Percentiles rank a stretch among this genome's conserved stretches.
phyloP scores from a whole-genome alignment of 129 eudicot genomes.

The Artemisia argyi region DNA sequence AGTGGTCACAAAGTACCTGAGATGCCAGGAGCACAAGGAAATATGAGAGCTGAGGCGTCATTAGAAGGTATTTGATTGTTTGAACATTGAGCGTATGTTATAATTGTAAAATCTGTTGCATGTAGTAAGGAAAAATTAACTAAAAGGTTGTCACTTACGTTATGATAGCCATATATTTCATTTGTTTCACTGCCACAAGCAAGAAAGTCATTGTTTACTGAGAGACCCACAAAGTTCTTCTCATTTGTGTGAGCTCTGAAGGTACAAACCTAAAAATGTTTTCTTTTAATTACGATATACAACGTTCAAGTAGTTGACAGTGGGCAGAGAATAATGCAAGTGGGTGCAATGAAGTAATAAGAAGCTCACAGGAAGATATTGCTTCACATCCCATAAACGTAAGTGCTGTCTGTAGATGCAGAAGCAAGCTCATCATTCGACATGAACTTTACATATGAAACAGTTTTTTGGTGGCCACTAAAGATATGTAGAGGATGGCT shows the following conservation, averaged over 20 bases:
- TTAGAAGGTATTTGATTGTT: too few species aligned
- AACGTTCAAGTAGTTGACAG: background rate
- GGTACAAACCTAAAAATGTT: constrained; percentile 55
- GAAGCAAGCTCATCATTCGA: constrained; percentile 60
- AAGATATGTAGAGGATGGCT: constrained; percentile 57
- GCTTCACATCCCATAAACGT: constrained; percentile 64
- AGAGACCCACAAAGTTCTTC: constrained; percentile 81
- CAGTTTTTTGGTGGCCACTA: constrained; percentile 66
- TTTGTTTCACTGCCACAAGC: constrained; percentile 90
- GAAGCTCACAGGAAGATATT: constrained; percentile 44
- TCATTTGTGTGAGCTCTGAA: constrained; percentile 80
- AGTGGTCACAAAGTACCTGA: too few species aligned
- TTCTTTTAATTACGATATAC: background rate
- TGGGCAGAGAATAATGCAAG: background rate
- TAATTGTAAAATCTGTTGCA: background rate
- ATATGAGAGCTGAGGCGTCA: too few species aligned
- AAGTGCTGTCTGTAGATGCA: constrained; percentile 68
- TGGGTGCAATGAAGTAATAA: constrained; percentile 14
- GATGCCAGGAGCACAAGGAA: too few species aligned
- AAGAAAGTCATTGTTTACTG: constrained; percentile 64
- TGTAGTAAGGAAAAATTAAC: background rate
- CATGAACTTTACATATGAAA: constrained; percentile 61
- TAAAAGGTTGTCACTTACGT: constrained; percentile 35
- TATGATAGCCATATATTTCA: constrained; percentile 73
- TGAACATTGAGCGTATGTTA: too few species aligned